Conservation (phyloP, 2,329 filamentous ascomycete species). For the Scedosporium minutisporum region DNA sequence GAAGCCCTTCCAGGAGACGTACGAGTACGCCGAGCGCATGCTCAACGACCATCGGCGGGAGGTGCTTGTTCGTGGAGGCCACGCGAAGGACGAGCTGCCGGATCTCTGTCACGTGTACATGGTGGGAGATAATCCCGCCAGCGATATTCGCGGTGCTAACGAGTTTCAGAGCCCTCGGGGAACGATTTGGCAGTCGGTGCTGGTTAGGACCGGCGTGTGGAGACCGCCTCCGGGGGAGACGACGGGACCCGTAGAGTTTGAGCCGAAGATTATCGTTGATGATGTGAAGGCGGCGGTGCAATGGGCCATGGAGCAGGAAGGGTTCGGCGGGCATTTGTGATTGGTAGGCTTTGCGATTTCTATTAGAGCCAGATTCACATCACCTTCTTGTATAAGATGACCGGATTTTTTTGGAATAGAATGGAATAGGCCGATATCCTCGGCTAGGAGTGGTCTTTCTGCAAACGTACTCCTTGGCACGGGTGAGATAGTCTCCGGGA, state of each 20-base stretch:
- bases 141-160: constrained; percentile 84
- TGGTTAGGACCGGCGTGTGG: constrained; percentile 78
- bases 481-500: too few species aligned
- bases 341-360: not conserved
- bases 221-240: constrained; percentile 14
- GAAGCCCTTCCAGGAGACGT: constrained; percentile 71
- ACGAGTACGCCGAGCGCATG: constrained; percentile 71
- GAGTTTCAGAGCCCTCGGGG: constrained; percentile 56
- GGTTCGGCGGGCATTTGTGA: constrained; percentile 19
- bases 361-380: not conserved
- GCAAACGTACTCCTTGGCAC: not conserved
- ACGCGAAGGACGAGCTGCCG: constrained; percentile 12
- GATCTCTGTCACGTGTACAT: constrained; percentile 76
- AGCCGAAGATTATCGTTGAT: constrained; percentile 56
- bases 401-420: not conserved
- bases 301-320: constrained; percentile 59
- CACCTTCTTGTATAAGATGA: not conserved
- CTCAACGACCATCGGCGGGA: constrained; percentile 50
- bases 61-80: constrained; percentile 24
- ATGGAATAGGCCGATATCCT: not conserved
- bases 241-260: constrained; percentile 42
- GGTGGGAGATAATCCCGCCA: constrained; percentile 85
- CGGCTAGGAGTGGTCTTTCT: not conserved
- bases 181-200: constrained; percentile 66
- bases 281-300: constrained; percentile 69